Evolutionary conservation across 495 filamentous ascomycete genomes (phyloP), one percentile per base, ranked within the genome.

Genomic region (Penicillium coprophilum): DNA sequence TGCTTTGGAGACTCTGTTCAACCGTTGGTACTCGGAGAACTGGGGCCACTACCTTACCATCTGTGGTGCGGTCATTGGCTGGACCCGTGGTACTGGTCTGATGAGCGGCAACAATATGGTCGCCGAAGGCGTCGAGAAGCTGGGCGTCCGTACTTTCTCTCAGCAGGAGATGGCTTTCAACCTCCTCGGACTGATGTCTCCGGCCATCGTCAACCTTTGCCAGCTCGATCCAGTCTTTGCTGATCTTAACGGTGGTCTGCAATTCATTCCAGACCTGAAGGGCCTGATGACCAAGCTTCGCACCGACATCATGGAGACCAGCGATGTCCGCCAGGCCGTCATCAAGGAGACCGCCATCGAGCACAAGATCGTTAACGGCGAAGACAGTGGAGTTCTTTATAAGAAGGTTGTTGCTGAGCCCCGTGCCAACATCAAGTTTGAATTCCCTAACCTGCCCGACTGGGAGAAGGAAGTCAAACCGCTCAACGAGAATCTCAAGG

Each of bases 151-250:
- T 59, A 99, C 94, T 5, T 99, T 99, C 78, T 97, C 93, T 17
- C 95, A 97, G 77, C 91, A 95, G 64, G 94, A 99, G 74, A 99
- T 99, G 94, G 94, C 94, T 4, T 97, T 99, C 82, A 99, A 97
- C 72, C 76, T 99, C 51, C 85, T 99, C 36, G 93, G 94, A 53
- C 85, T 99, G 46, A 97, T 99, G 94, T 85, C 93, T 5, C 91
- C 94, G 9, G 83, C 87, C 23, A 89, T 99, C 57, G 92, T 96
- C 62, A 92, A 97, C 66, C 84, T 99, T 30, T 97, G 95, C 79
- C 94, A 99, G 74, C 79, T 84, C 28, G 92, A 99, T 68, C 94
- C 94, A 5, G 91, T 99, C 53, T 97, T 89, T 72, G 94, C 95
- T 48, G 94, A 99, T 75, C 81, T 99, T 30, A 99, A 97, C 73